Evolutionary conservation across 108 stramenopile genomes (phyloP), one percentile per base, ranked within the genome.

Genomic region (Epipyxis sp.): DNA sequence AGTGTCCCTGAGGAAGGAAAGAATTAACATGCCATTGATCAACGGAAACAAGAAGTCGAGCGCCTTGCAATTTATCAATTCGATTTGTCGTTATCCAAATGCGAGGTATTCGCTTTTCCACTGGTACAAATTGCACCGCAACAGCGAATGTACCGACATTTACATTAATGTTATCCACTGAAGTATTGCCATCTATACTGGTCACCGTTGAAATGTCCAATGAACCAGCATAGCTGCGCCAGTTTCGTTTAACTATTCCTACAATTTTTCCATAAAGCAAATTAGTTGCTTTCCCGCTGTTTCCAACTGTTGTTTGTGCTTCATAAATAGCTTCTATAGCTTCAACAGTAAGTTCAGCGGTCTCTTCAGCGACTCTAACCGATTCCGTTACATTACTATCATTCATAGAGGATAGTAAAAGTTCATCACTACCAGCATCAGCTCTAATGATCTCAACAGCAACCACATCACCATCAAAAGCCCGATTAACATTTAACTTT

Each of bases 401-500:
- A 13, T 6, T 13, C 20, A 20, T 13, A 43, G 65, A 67, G 6
- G 65, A 67, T n/a, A n/a, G 25, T n/a, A n/a, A 57, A 57, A n/a
- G 54, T n/a, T n/a, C 25, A 57, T n/a, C n/a, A 57, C 54, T n/a
- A n/a, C n/a, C 54, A 57, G 54, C n/a, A 57, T 57, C 54, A 67
- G 65, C 6, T 13, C 37, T 6, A 13, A 67, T 13, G 20, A 42
- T 6, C 6, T 6, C 46, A 59, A 99, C 83, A 1, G 94, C 94
- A 29, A 99, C 98, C 16, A 94, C 77, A 79, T 99, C 98, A 0
- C 97, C 98, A 76, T 97, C 95, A 32, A 97, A 85, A 0, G 95
- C 96, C 54, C 98, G 87, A 84, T 99, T 99, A 34, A 94, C 84
- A 85, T 92, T 81, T 45, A 44, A 32, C 16, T 43, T 46, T 0